These are phyloP conservation scores for Mitragyna speciosa DNA, from an alignment of 257 asterid genomes.

Conservation along the genomic window DNA sequence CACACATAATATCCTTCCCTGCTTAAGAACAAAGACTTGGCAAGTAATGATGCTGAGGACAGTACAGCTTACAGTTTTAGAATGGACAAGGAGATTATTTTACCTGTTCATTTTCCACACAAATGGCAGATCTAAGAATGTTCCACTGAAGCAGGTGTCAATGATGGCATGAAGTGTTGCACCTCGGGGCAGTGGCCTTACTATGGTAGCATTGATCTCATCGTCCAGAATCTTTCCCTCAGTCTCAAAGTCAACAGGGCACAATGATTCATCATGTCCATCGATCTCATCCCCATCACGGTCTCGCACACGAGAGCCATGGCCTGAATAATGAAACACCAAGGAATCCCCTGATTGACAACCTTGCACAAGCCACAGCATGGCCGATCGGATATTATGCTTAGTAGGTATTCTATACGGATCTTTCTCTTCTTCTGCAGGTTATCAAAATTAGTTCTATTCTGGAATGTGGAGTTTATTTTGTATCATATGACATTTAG, in stretches of 20 bases:
- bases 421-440: conserved; percentile 61
- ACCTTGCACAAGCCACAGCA: conserved; percentile 74
- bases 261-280: conserved; percentile 67
- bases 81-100: neutral
- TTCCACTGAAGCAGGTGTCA: conserved; percentile 88
- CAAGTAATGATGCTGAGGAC: neutral
- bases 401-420: conserved; percentile 58
- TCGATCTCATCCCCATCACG: conserved; percentile 72
- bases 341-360: conserved; percentile 74
- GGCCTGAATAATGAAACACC: conserved; percentile 88
- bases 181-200: conserved; percentile 77
- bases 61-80: neutral
- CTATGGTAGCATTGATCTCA: conserved; percentile 67
- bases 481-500: neutral
- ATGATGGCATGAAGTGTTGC: conserved; percentile 74
- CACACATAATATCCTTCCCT: conserved; percentile 62
- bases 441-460: neutral
- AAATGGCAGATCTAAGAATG: conserved; percentile 64
- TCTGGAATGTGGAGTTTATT: neutral
- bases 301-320: conserved; percentile 63
- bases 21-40: conserved; percentile 12
- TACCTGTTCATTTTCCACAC: conserved; percentile 70
- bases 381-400: conserved; percentile 56
- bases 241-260: conserved; percentile 71
- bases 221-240: conserved; percentile 83